Evolutionary conservation across 441 rosid genomes (phyloP).

Genomic region (Syzygium malaccense): DNA sequence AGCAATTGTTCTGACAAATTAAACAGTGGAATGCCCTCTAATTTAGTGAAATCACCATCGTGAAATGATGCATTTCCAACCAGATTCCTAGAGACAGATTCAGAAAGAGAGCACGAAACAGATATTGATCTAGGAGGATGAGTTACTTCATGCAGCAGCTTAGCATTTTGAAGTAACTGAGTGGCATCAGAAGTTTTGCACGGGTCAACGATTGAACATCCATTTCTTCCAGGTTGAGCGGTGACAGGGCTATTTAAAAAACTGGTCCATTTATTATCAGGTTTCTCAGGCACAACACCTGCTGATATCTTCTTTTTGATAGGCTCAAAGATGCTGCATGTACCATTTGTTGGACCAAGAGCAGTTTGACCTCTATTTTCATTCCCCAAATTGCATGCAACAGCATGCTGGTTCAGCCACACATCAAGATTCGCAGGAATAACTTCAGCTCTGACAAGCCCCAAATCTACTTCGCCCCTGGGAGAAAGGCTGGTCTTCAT

Average conservation of each 20-base stretch:
- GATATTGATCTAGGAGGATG: background rate
- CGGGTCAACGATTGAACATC: background rate
- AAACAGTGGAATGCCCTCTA: background rate
- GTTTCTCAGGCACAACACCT: background rate
- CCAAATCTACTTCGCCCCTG: background rate
- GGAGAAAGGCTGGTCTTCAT: constrained; percentile 15
- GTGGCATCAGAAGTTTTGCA: background rate
- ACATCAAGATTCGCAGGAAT: background rate
- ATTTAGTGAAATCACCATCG: background rate
- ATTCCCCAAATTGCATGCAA: background rate
- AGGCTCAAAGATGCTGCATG: background rate
- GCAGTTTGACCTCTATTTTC: background rate
- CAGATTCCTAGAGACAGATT: background rate
- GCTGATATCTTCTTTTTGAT: background rate
- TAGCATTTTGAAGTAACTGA: background rate
- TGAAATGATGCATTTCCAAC: background rate
- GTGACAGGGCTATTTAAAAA: background rate
- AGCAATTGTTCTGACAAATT: background rate
- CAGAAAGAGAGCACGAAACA: background rate
- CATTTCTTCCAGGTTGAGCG: background rate
- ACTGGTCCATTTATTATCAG: background rate
- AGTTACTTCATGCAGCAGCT: background rate
- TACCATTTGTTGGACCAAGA: background rate
- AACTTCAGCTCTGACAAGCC: background rate
- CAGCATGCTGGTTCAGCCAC: background rate